Base-by-base conservation (phyloP, 1,139 yeast species). In the Saccharomycopsis crataegensis region DNA sequence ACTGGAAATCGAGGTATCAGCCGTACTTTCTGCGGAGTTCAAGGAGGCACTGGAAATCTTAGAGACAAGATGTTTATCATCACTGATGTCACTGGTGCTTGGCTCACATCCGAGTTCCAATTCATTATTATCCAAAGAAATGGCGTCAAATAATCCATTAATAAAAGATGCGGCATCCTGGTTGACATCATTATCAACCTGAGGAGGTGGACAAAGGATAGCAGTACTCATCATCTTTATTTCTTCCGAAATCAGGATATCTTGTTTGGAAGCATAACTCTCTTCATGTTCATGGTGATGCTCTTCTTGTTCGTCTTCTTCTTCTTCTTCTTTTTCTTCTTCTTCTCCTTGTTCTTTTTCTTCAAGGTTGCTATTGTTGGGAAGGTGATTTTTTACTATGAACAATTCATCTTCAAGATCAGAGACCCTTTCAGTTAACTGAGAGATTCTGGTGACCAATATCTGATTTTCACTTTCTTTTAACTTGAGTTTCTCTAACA, bases 401-500 rank as follows among this genome's bases (percentile, higher is more conserved):
- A 22, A 22, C 28, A 22, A 22, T 22, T 40, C 43, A n/a, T 22
- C 14, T 43, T 43, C 46, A 16, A 43, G 16, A 16, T 43, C 33
- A 12, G 4, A 11, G 16, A 43, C 6, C n/a, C n/a, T 4, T 11
- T 43, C 9, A 34, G 11, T 46, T 34, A 54, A 36, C 17, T 49
- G 42, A 16, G 42, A 42, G 34, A 53, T 43, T 34, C 36, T 46
- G 12, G 36, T 31, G 4, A 34, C 32, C 12, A 56, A 45, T 8
- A 52, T 16, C 28, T 51, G 57, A 47, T 56, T 56, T 46, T 56
- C 57, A 11, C 50, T 43, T 36, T 56, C 58, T 28, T 43, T 47
- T 11, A 56, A 16, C 48, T 56, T 56, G 12, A 56, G 37, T 36
- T 56, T 56, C 34, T 56, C 58, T 33, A 56, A 47, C 37, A 56